Evolutionary conservation across 345 rosid species (phyloP).

Genomic region (Eucalyptus sp.): DNA sequence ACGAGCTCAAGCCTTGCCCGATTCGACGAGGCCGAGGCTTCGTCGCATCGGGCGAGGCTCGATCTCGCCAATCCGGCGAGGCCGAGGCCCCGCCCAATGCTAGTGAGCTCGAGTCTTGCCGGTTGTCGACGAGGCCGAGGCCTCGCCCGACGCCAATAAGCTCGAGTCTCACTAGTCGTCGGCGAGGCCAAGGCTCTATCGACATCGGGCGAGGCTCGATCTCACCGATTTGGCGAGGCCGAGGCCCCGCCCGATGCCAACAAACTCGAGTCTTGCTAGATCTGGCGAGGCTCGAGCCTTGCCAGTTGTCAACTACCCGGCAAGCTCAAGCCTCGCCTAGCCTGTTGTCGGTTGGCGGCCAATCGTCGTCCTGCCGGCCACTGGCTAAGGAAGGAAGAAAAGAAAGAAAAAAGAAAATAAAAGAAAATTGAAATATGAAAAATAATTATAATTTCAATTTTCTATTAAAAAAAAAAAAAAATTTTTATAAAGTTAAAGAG

Average conservation of each 20-base stretch:
- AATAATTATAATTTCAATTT: too few relatives aligned
- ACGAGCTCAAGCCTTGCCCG: too few relatives aligned
- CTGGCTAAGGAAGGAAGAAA: too few relatives aligned
- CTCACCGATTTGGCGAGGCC: accelerated
- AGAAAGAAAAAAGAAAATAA: accelerated
- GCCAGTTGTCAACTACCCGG: accelerated
- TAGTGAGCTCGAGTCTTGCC: too few relatives aligned
- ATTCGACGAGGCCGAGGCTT: accelerated
- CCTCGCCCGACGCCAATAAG: accelerated
- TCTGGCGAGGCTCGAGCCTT: too few relatives aligned
- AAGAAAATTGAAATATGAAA: too few relatives aligned
- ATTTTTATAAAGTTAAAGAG: too few relatives aligned
- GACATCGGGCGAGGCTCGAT: accelerated
- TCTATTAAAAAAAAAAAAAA: accelerated
- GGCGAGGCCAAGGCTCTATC: too few relatives aligned
- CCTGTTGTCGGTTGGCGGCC: accelerated
- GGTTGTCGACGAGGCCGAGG: accelerated
- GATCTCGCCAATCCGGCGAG: too few relatives aligned
- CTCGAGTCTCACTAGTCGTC: accelerated
- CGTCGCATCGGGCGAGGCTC: accelerated
- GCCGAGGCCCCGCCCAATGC: accelerated
- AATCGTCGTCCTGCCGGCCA: too few relatives aligned
- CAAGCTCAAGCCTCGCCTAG: accelerated
- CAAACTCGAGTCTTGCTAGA: too few relatives aligned
- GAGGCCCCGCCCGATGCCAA: accelerated